A percentile compares a stretch with the other conserved stretches of the same genome.
Conservation (phyloP, 805 yeast genomes). For the Candida odintsovae region DNA sequence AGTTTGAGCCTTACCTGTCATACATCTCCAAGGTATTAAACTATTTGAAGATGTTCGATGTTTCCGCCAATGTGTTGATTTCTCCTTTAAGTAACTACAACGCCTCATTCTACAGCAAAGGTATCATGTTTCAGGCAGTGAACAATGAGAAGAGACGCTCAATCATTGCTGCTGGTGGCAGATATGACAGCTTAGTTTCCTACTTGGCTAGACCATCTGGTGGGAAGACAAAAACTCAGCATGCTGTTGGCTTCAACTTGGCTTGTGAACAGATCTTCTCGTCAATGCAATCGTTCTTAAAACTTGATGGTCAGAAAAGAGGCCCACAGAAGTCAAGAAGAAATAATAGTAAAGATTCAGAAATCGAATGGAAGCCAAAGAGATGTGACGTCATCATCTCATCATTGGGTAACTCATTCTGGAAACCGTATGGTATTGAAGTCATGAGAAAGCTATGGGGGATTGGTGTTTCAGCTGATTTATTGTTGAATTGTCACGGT, state of each 20-base stretch:
- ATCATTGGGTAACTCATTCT: constrained; percentile 50
- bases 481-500: constrained; percentile 37
- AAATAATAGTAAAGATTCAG: constrained; percentile 28
- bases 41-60: constrained; percentile 52
- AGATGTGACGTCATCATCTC: constrained; percentile 83
- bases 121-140: constrained; percentile 85
- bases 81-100: constrained; percentile 85
- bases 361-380: constrained; percentile 43
- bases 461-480: constrained; percentile 73
- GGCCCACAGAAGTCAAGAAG: constrained; percentile 28
- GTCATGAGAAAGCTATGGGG: constrained; percentile 67
- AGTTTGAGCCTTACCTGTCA: constrained; percentile 56
- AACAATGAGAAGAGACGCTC: constrained; percentile 48
- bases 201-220: constrained; percentile 56
- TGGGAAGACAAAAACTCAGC: constrained; percentile 30
- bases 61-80: constrained; percentile 50
- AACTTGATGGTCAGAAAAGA: constrained; percentile 25
- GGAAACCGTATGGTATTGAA: constrained; percentile 59
- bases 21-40: constrained; percentile 57
- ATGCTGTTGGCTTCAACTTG: constrained; percentile 84
- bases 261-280: constrained; percentile 64
- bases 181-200: constrained; percentile 73
- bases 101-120: constrained; percentile 68
- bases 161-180: constrained; percentile 85
- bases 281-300: constrained; percentile 43